Percentiles rank a stretch among this genome's conserved stretches.
Conservation (phyloP, 1,139 yeast species). For the Hyphopichia fennica region DNA sequence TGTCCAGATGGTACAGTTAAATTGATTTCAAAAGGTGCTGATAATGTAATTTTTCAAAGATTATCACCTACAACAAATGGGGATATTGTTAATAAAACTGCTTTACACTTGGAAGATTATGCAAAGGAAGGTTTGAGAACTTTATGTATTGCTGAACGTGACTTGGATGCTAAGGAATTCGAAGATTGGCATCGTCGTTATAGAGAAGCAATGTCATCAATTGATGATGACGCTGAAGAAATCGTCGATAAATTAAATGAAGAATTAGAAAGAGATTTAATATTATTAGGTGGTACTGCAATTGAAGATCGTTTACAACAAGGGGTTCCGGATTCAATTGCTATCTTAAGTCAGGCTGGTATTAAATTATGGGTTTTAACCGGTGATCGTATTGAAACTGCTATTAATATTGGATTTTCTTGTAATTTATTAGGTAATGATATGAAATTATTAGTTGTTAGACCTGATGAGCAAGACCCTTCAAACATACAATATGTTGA, state of each 20-base stretch:
- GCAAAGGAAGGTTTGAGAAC: slow-evolving; percentile 98
- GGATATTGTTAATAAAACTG: slow-evolving; percentile 47
- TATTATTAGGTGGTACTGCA: slow-evolving; percentile 91
- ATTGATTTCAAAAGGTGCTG: slow-evolving; percentile 91
- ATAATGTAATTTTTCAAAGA: slow-evolving; percentile 81
- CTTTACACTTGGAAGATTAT: slow-evolving; percentile 83
- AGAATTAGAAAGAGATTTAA: slow-evolving; percentile 71
- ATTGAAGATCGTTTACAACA: slow-evolving; percentile 94
- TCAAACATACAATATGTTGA: slow-evolving; percentile 30
- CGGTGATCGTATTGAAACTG: slow-evolving; percentile 97
- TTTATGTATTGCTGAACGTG: slow-evolving; percentile 84
- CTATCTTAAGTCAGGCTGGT: slow-evolving; percentile 83
- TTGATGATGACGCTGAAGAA: slow-evolving; percentile 75
- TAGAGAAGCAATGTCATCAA: slow-evolving; percentile 69
- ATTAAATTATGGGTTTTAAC: slow-evolving; percentile 96
- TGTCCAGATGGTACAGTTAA: slow-evolving; percentile 52
- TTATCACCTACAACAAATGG: slow-evolving; percentile 44
- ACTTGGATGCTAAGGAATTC: slow-evolving; percentile 61
- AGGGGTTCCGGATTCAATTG: slow-evolving; percentile 95
- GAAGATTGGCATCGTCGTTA: slow-evolving; percentile 67
- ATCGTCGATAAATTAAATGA: slow-evolving; percentile 78
- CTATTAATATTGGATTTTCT: slow-evolving; percentile 95
- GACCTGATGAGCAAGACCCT: slow-evolving; percentile 34
- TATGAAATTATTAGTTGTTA: slow-evolving; percentile 80
- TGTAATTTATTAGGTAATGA: slow-evolving; percentile 85